Percentiles rank a stretch among this genome's conserved stretches.
These are phyloP conservation scores for Pythium coloratum DNA, from an alignment of 352 stramenopile genomes.

Conservation along the genomic window DNA sequence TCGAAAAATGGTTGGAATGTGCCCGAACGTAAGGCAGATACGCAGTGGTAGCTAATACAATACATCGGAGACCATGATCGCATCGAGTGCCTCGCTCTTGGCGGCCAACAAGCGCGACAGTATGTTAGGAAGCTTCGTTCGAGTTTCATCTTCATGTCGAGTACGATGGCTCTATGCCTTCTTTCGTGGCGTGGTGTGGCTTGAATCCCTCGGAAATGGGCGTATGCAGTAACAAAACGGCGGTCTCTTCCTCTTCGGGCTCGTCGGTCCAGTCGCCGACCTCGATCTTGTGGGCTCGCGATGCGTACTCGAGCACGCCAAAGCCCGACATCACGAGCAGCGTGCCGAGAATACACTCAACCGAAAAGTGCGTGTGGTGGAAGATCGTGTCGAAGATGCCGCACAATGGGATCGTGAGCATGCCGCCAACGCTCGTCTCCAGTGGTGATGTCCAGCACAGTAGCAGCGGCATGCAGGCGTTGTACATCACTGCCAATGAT, in stretches of 20 bases:
- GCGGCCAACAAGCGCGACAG: too few species aligned
- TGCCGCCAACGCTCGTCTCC: constrained; percentile 49
- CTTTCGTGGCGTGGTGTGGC: background rate
- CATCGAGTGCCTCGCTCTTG: too few species aligned
- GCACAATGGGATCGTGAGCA: constrained; percentile 52
- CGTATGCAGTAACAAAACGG: background rate
- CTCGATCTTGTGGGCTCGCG: background rate
- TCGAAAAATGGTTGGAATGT: too few species aligned
- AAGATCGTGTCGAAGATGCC: constrained; percentile 45
- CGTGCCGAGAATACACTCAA: constrained; percentile 42
- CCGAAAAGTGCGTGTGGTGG: constrained; percentile 46
- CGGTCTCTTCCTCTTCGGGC: constrained; percentile 1
- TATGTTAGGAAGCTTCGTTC: too few species aligned
- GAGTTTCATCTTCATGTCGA: too few species aligned
- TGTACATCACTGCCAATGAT: constrained; percentile 31
- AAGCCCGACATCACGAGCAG: constrained; percentile 47
- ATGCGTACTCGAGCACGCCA: constrained; percentile 14
- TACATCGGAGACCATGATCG: too few species aligned
- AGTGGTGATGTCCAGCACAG: constrained; percentile 52
- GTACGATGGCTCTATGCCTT: too few species aligned
- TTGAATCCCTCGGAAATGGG: background rate
- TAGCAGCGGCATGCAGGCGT: constrained; percentile 37
- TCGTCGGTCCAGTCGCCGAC: background rate
- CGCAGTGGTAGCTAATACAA: too few species aligned
- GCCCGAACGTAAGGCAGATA: too few species aligned